Base-by-base conservation (phyloP, 805 yeast species). In the Suhomyces sp. region DNA sequence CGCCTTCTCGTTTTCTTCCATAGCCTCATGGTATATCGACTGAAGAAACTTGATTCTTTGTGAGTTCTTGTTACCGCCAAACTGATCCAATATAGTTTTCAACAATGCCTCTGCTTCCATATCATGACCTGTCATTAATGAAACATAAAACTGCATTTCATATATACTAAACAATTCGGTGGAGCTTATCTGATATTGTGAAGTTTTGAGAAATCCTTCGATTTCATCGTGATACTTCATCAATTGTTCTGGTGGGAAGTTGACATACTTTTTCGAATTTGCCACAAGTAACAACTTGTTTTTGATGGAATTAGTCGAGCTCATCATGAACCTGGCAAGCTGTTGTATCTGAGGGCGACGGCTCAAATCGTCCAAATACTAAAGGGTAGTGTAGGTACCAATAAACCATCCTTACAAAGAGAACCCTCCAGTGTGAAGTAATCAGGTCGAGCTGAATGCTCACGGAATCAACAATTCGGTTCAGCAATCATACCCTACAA, bases 61-160 rank as follows among this genome's bases (percentile, higher is more conserved):
- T 22, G 87, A 76, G 22, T 73, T 69, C 17, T 67, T 66, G 38
- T 60, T 58, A 35, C 83, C 84, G 10, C 79, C 84, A 64, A 91
- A 85, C 62, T 82, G 81, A 63, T 92, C 97, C 35, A 80, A 66
- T 13, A 92, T 64, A 46, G 83, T 72, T 53, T 86, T 88, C 53
- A 90, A 77, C 55, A 83, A 72, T 9, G 80, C 69, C 59, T 86
- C 82, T 9, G 97, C 97, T 56, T 85, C 90, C 2, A 76, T 69
- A 63, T 90, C 96, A 53, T 83, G 79, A 48, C 81, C 75, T n/a
- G 87, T 69, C 46, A 74, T 63, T 36, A 92, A 67, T 5, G 85
- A 72, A 15, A 91, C 73, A 61, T 82, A 83, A 67, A 90, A 89
- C 49, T 87, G 84, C 61, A 90, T 78, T 65, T 90, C 96, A 57